A percentile compares a stretch with the other conserved stretches of the same genome.
Evolutionary conservation across 1,284 basidiomycete genomes (phyloP).

Genomic region (Mycena sp.): DNA sequence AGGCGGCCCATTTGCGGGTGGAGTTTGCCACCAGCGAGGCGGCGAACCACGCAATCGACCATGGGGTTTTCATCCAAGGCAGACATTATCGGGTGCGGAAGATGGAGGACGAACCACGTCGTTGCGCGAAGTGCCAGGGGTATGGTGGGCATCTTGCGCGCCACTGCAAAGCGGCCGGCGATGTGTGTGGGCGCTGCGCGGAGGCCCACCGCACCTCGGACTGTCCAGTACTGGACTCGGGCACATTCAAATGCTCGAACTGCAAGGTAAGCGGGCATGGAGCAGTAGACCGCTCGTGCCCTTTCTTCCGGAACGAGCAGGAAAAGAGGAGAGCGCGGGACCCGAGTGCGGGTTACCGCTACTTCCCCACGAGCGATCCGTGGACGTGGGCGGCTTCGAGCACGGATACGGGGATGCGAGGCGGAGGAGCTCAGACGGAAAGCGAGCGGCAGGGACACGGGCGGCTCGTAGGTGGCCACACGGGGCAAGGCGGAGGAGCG

Average conservation of each 20-base stretch:
- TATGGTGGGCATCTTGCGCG: slow-evolving; percentile 1
- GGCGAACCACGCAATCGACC: slow-evolving; percentile 9
- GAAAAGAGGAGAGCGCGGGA: neutral
- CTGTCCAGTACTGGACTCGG: neutral
- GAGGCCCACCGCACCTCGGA: neutral
- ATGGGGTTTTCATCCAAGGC: neutral
- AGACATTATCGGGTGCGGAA: neutral
- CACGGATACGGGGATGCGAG: neutral
- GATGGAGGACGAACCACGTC: neutral
- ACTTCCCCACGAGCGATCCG: neutral
- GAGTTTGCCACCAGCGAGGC: neutral
- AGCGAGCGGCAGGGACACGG: neutral
- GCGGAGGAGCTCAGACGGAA: neutral
- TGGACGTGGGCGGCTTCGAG: neutral
- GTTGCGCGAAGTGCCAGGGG: slow-evolving; percentile 12
- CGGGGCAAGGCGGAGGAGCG: neutral
- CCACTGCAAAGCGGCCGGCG: neutral
- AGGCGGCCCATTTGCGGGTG: neutral
- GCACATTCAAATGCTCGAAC: neutral
- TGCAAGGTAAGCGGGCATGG: slow-evolving; percentile 3
- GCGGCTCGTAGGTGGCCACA: neutral
- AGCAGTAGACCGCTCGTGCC: neutral
- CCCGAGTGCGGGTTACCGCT: neutral
- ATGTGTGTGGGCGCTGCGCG: neutral
- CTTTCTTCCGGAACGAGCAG: neutral